Evolutionary conservation across 345 rosid genomes (phyloP).

Genomic region (Brassica napus): Da-Ae NC_063442.1:42945001-42945500

Average conservation of each 20-base stretch:
- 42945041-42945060: not conserved
- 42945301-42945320: constrained; percentile 65
- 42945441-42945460: too few species aligned
- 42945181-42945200: too few species aligned
- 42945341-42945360: not conserved
- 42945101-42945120: not conserved
- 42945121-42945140: too few species aligned
- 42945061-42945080: not conserved
- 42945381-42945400: not conserved
- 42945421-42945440: constrained; percentile 21
- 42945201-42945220: too few species aligned
- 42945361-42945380: not conserved
- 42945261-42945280: constrained; percentile 62
- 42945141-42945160: not conserved
- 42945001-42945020: not conserved
- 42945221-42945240: constrained; percentile 2
- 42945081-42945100: not conserved
- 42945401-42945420: not conserved
- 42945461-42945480: not conserved
- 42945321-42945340: not conserved
- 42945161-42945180: not conserved
- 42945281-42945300: constrained; percentile 64
- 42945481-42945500: constrained; percentile 12
- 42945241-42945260: constrained; percentile 58
- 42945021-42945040: not conserved